Percentiles rank a stretch among this genome's conserved stretches.
Evolutionary conservation across 148 eudicot genomes (phyloP).

Genomic region (Oxyria digyna): DNA sequence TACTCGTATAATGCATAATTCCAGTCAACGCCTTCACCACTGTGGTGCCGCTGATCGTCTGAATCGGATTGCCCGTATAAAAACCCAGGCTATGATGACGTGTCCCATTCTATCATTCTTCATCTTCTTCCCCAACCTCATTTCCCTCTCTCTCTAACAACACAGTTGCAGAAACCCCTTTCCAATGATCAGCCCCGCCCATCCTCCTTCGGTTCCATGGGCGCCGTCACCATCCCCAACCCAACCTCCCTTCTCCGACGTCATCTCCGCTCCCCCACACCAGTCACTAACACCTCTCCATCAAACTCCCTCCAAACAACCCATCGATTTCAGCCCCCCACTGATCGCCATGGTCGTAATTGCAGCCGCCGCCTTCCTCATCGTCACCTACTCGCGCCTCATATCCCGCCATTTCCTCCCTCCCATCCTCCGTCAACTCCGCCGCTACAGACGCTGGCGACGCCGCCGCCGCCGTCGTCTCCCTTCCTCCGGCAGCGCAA

Average conservation of each 20-base stretch:
- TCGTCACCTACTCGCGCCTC: slow-evolving; percentile 68
- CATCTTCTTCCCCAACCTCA: background rate
- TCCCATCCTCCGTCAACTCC: slow-evolving; percentile 27
- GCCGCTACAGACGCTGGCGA: slow-evolving; percentile 19
- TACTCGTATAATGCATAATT: no score
- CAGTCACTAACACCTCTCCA: background rate
- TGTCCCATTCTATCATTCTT: background rate
- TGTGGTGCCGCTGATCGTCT: no score
- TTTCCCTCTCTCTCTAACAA: background rate
- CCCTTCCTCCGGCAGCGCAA: slow-evolving; percentile 16
- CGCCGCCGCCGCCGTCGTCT: slow-evolving; percentile 17
- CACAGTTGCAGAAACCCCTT: background rate
- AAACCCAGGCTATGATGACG: background rate
- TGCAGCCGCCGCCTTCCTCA: slow-evolving; percentile 62
- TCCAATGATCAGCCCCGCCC: slow-evolving; percentile 8
- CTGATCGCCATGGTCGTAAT: slow-evolving; percentile 76
- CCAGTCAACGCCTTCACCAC: no score
- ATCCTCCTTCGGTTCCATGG: slow-evolving; percentile 2
- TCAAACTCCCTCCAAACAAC: slow-evolving; percentile 22
- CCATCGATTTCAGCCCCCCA: slow-evolving; percentile 71
- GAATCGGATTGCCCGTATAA: no score
- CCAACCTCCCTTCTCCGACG: background rate
- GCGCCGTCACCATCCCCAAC: background rate
- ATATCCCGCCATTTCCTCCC: slow-evolving; percentile 40
- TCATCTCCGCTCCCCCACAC: background rate